Evolutionary conservation across 2,329 filamentous ascomycete species (phyloP).

Genomic region (Exutisphaerella laricina): DNA sequence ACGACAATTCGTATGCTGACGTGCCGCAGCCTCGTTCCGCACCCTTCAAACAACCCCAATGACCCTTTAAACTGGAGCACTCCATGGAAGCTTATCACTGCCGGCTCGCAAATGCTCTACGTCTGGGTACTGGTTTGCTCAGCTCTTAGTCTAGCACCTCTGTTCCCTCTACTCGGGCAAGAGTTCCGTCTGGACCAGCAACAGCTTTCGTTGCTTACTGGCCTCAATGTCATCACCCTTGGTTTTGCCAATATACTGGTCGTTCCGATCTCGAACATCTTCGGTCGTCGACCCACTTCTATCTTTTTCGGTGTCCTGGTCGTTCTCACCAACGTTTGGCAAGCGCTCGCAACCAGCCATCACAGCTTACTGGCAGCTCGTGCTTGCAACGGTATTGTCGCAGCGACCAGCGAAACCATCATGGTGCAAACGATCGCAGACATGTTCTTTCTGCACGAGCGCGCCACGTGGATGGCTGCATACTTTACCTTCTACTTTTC

Average conservation of each 20-base stretch:
- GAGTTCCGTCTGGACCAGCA: slow-evolving; percentile 39
- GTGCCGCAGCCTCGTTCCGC: slow-evolving; percentile 24
- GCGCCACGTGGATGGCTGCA: slow-evolving; percentile 25
- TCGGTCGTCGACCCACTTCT: slow-evolving; percentile 38
- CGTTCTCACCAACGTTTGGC: slow-evolving; percentile 41
- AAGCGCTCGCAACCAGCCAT: slow-evolving; percentile 40
- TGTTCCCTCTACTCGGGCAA: slow-evolving; percentile 39
- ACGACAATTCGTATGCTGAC: background rate
- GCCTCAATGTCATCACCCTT: slow-evolving; percentile 41
- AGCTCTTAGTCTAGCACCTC: slow-evolving; percentile 40
- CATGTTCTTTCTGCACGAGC: slow-evolving; percentile 42
- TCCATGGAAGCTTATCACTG: slow-evolving; percentile 31
- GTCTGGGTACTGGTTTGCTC: slow-evolving; percentile 41
- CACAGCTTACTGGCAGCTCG: slow-evolving; percentile 40
- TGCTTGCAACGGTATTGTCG: slow-evolving; percentile 40
- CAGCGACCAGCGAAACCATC: slow-evolving; percentile 41
- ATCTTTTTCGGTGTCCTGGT: slow-evolving; percentile 39
- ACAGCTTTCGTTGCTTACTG: slow-evolving; percentile 39
- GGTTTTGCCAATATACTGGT: slow-evolving; percentile 44
- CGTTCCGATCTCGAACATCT: slow-evolving; percentile 42
- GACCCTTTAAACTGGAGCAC: slow-evolving; percentile 30
- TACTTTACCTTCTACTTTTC: slow-evolving; percentile 37
- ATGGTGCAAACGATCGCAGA: slow-evolving; percentile 42
- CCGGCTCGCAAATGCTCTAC: slow-evolving; percentile 38
- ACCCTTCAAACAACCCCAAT: slow-evolving; percentile 22